phyloP scores from a whole-genome alignment of 257 asterid species.

The Solanum infundibuliforme region DNA sequence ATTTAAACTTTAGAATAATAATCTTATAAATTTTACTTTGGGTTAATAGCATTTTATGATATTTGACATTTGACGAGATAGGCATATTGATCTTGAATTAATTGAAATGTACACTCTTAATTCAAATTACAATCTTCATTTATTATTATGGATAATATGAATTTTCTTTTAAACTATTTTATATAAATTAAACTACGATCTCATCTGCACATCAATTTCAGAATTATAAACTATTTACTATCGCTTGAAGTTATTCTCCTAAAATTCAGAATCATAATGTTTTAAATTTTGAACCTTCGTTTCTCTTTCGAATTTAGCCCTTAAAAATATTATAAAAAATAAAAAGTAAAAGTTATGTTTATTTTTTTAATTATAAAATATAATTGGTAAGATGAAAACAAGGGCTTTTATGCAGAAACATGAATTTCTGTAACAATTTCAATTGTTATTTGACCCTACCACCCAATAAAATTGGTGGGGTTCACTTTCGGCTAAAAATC shows the following conservation, averaged over 20 bases:
- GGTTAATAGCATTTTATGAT: background rate
- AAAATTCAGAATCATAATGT: background rate
- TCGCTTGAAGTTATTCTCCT: too few species aligned
- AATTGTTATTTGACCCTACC: background rate
- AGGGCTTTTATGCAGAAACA: background rate
- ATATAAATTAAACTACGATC: background rate
- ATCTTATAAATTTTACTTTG: background rate
- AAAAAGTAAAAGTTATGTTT: too few species aligned
- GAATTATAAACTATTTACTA: background rate
- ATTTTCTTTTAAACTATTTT: too few species aligned
- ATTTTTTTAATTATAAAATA: too few species aligned
- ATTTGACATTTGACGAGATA: background rate
- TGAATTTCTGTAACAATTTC: slow-evolving; percentile 1
- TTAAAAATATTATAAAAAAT: too few species aligned
- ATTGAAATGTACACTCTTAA: background rate
- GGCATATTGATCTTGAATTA: background rate
- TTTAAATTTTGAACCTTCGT: background rate
- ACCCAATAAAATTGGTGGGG: background rate
- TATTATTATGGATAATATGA: too few species aligned
- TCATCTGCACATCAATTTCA: background rate
- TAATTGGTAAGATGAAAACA: background rate
- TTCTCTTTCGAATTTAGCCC: background rate
- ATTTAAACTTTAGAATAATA: background rate
- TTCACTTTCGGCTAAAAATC: slow-evolving; percentile 4
- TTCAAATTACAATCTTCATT: background rate